Evolutionary conservation across 2,329 filamentous ascomycete genomes (phyloP).

Genomic region (Grosmannia serpens): DNA sequence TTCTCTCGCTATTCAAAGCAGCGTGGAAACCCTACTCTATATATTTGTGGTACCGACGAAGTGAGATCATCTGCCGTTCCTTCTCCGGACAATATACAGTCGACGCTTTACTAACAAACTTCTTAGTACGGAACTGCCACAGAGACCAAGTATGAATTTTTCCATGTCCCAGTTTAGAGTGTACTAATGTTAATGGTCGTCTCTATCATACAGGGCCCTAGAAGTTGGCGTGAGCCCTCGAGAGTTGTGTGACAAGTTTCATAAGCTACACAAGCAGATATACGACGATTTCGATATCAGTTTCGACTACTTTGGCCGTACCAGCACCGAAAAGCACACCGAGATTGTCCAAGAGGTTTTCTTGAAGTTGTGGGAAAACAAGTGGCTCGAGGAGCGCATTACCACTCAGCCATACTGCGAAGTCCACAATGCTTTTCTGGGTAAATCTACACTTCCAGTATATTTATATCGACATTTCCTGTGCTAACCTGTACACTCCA

Average conservation of each 20-base stretch:
- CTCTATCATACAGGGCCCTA: constrained; percentile 42
- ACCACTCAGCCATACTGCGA: constrained; percentile 82
- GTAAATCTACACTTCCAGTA: constrained; percentile 17
- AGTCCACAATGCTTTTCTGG: constrained; percentile 59
- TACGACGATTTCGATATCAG: constrained; percentile 95
- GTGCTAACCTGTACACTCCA: constrained; percentile 31
- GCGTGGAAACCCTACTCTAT: constrained; percentile 68
- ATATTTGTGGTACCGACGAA: constrained; percentile 54
- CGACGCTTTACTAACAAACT: constrained; percentile 22
- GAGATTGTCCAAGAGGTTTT: constrained; percentile 92
- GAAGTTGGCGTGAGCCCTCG: constrained; percentile 69
- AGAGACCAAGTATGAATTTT: constrained; percentile 56
- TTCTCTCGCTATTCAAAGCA: constrained; percentile 73
- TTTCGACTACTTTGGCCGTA: constrained; percentile 92
- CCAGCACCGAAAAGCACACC: constrained; percentile 79
- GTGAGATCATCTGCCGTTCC: background rate
- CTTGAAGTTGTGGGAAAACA: constrained; percentile 74
- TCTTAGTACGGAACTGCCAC: constrained; percentile 74
- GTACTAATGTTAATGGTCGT: background rate
- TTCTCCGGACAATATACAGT: background rate
- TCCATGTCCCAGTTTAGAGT: background rate
- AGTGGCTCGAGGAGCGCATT: constrained; percentile 74
- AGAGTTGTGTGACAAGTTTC: constrained; percentile 84
- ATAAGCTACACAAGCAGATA: constrained; percentile 75
- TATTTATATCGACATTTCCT: background rate